Evolutionary conservation across 2,329 filamentous ascomycete species (phyloP), one percentile per base, ranked within the genome.

Genomic region (Hypoxylon sp.): DNA sequence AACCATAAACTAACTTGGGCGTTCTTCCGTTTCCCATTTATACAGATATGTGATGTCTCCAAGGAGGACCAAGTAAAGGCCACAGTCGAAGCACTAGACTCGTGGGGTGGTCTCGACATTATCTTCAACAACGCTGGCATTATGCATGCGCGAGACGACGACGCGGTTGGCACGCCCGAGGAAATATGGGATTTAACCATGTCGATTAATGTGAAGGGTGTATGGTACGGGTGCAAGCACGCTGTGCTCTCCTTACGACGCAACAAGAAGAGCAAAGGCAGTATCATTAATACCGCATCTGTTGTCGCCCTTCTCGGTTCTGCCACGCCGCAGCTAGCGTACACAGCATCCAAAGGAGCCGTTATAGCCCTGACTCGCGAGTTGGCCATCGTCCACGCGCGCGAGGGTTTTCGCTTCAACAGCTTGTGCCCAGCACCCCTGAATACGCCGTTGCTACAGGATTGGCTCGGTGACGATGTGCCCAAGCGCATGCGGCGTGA

Each of bases 61-160:
- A 94, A 94, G 77, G 94, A 98, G 80, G 81, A 87, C 67, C 88
- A 96, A 63, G 90, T 98, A 33, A 83, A 94, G 76, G 88, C 90
- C 62, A 89, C 92, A 78, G 85, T 97, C 58, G 91, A 92, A 73
- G 82, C 87, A 9, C 83, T 95, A 64, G 94, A 98, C 80, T 78
- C 88, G 63, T 97, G 93, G 92, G 94, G 94, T 77, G 94, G 94
- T 48, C 82, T 96, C 2, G 94, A 98, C 79, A 85, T 97, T 78
- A 93, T 97, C 76, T 98, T 97, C 90, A 98, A 98, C 89, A 98
- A 98, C 80, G 94, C 94, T 24, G 94, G 94, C 61, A 98, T 98
- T 81, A 98, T 98, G 94, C 94, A 97, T 83, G 90, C 89, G 52
- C 86, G 91, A 63, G 92, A 94, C 80, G 90, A 88, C 77, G 91